Evolutionary conservation across 139 green algal species (phyloP).

Genomic region (Limnomonas spitsbergensis): DNA sequence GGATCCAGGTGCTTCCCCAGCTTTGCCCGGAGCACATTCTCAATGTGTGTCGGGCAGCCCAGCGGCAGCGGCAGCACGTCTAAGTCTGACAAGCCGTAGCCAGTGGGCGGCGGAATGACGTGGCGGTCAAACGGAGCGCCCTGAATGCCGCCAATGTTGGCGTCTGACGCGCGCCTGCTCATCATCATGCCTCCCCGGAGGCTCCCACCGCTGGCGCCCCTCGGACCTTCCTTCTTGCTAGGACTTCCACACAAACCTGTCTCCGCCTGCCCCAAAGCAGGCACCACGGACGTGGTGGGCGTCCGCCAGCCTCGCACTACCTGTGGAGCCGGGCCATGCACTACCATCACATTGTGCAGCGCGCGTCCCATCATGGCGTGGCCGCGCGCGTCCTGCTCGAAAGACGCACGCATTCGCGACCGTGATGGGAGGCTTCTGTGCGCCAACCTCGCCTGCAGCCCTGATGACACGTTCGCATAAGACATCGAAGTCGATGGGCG

Average conservation of each 20-base stretch:
- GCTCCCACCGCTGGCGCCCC: too few species aligned
- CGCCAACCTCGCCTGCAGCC: too few species aligned
- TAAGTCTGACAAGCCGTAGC: background rate
- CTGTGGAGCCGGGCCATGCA: background rate
- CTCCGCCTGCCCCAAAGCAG: background rate
- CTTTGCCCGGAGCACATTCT: background rate
- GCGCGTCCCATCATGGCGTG: background rate
- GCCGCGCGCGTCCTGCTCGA: background rate
- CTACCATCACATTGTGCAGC: background rate
- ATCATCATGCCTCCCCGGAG: background rate
- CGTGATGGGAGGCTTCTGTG: too few species aligned
- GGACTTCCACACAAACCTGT: background rate
- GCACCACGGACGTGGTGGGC: background rate
- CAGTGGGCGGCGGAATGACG: background rate
- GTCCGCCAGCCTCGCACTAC: background rate
- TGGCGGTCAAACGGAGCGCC: background rate
- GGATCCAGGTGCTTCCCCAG: background rate
- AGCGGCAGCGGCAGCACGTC: background rate
- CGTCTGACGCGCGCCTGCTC: background rate
- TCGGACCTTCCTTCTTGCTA: background rate
- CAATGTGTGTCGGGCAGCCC: background rate
- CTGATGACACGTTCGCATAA: too few species aligned
- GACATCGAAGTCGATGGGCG: too few species aligned
- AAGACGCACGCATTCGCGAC: too few species aligned
- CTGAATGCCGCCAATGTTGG: background rate